Evolutionary conservation across 2,329 filamentous ascomycete species (phyloP), one percentile per base, ranked within the genome.

Genomic region (Dothideomycetidae sp.): DNA sequence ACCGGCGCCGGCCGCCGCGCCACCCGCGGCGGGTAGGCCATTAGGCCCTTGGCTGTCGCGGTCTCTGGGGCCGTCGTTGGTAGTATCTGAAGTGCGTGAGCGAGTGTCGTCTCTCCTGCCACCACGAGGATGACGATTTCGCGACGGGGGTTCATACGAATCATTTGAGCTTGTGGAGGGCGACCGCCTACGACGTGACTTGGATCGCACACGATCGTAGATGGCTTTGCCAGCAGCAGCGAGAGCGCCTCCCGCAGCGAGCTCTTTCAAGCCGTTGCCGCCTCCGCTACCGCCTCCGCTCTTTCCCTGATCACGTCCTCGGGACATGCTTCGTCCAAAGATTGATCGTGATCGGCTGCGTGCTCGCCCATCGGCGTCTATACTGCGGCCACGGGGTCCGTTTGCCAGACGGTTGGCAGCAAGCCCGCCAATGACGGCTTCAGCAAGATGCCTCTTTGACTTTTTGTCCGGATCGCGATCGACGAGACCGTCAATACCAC

Each of bases 361-460:
- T 70, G 76, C 62, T 67, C 73, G 51, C 7, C 36, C 36, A 21
- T 38, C 23, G 10, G 36, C 16, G 17, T 26, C 36, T 9, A 38
- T 30, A 67, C 75, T 54, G 74, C 79, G 52, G 70, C 73, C 56
- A 66, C 73, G 61, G 67, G 80, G 74, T 13, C 86, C 86, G 52
- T 93, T 86, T 55, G 93, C 73, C 43, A 93, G 63, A 38, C 82
- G 79, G 59, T 85, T 93, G 31, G 83, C 81, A 19, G 88, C 74
- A 31, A 94, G 70, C 57, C 88, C 88, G 52, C 85, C 86, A 42
- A 94, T 72, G 39, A 92, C 85, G 26, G 86, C 82, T 56, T 93
- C 83, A 29, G 85, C 68, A 39, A 93, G 70, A 50, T 90, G 81
- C 33, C 83, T 74, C 60, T 85, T 93, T 46, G 62, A 62, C 61